These are phyloP conservation scores for Sequoiadendron giganteum DNA, from an alignment of 75 land plant genomes.

Conservation along the genomic window DNA sequence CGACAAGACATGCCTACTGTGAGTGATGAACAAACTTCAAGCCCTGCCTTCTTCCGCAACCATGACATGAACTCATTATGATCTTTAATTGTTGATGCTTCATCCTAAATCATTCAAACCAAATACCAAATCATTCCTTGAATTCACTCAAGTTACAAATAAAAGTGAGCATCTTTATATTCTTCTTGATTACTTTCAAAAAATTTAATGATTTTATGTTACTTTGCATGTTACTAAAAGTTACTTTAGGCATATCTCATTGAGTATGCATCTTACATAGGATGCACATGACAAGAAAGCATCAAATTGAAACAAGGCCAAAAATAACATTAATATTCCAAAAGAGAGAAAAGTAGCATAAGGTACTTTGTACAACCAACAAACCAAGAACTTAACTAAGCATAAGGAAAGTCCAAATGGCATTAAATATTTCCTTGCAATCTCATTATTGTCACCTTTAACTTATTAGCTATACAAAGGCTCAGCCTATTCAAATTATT, in stretches of 20 bases:
- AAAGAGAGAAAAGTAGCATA: neutral
- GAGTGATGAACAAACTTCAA: slow-evolving; percentile 48
- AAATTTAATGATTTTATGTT: neutral
- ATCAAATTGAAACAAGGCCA: neutral
- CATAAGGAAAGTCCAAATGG: neutral
- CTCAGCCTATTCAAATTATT: neutral
- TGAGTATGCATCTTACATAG: neutral
- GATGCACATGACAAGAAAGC: neutral
- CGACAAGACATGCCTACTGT: slow-evolving; percentile 57
- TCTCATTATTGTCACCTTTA: neutral
- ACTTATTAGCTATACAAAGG: no score
- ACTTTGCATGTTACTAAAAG: neutral
- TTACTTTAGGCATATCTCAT: neutral
- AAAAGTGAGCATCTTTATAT: neutral
- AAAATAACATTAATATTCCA: neutral
- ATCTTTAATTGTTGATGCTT: slow-evolving; percentile 7
- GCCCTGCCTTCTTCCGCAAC: slow-evolving; percentile 61
- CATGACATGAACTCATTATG: slow-evolving; percentile 57
- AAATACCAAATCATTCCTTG: neutral
- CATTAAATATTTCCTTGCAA: neutral
- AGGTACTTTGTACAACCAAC: neutral
- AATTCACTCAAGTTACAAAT: neutral
- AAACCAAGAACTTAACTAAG: neutral
- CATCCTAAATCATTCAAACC: slow-evolving; percentile 13
- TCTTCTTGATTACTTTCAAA: neutral